Base-by-base conservation (phyloP, 257 asterid genomes). In the Parsonsia alboflavescens region DNA sequence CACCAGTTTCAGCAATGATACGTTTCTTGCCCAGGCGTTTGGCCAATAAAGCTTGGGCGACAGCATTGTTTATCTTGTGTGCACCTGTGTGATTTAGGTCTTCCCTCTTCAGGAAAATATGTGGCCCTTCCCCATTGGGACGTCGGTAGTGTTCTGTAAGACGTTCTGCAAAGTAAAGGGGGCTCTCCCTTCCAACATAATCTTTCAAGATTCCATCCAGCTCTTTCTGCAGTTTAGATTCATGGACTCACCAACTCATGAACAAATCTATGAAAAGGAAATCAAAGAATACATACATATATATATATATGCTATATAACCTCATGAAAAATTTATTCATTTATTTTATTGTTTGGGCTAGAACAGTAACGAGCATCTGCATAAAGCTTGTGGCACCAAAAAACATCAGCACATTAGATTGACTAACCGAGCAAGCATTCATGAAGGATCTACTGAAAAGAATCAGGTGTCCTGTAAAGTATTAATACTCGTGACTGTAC, bases 41-140 rank as follows among this genome's bases (percentile, higher is more conserved):
- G 46, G 99, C 99, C 44, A 90, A 97, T 81, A 93, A 85, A 69
- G 90, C 98, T 77, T 93, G 97, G 30, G 87, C 98, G 61, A 93
- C 89, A 1, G 96, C 99, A 78, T 92, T 94, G 81, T 94, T 94
- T 71, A 92, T 94, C 63, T 94, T 94, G 88, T 94, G 99, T 16
- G 99, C 99, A 15, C 99, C 98, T 5, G 97, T 92, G 82, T 94
- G 97, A 80, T 92, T 94, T 26, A 94, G 93, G 85, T 94, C 99
- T 80, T 94, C 99, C 81, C 98, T 85, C 80, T 94, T 94, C 67
- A 94, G 91, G 80, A 83, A 94, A 61, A 94, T 80, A 69, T 65
- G 91, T 24, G 99, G 99, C 72, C 99, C 97, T 77, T 75, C 86
- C 12, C 98, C 97, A 74, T 85, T 87, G 19, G 93, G 75, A 16